A percentile compares a stretch with the other conserved stretches of the same genome.
These are phyloP conservation scores for Licmophora abbreviata DNA, from an alignment of 108 stramenopile genomes.

Conservation along the genomic window DNA sequence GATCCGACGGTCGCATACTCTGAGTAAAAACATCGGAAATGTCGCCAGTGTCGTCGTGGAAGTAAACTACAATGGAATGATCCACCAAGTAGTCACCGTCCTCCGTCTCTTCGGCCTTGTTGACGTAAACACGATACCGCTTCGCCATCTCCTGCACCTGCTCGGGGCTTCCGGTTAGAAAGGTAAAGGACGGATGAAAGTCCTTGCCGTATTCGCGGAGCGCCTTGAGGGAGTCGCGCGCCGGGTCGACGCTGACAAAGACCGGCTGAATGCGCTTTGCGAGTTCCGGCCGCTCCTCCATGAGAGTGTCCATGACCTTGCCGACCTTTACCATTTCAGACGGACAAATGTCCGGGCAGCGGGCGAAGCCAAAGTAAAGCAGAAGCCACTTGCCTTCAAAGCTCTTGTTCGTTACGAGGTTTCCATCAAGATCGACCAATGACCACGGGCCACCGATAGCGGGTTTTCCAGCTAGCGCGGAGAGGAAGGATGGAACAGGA, in stretches of 20 bases:
- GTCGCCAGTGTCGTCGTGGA: conserved; percentile 93
- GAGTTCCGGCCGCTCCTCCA: conserved; percentile 62
- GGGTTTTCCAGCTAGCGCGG: conserved; percentile 71
- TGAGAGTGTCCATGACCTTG: conserved; percentile 85
- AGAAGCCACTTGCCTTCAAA: conserved; percentile 89
- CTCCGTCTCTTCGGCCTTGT: conserved; percentile 89
- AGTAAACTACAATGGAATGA: conserved; percentile 98
- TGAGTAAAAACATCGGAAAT: conserved; percentile 98
- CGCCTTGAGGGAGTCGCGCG: conserved; percentile 93
- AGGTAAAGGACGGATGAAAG: conserved; percentile 89
- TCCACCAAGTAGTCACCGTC: conserved; percentile 99
- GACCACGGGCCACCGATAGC: conserved; percentile 89
- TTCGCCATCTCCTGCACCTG: conserved; percentile 95
- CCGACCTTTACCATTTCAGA: conserved; percentile 98
- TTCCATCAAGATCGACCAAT: conserved; percentile 79
- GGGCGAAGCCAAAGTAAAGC: conserved; percentile 99
- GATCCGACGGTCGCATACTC: conserved; percentile 85
- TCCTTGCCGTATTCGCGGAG: conserved; percentile 89
- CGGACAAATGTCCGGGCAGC: conserved; percentile 99
- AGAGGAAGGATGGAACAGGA: conserved; percentile 1
- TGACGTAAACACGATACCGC: conserved; percentile 95
- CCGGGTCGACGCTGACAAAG: conserved; percentile 96
- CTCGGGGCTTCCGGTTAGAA: conserved; percentile 90
- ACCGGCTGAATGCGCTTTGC: conserved; percentile 78
- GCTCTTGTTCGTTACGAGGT: conserved; percentile 68